Conservation (phyloP, 2,329 filamentous ascomycete genomes). For the Hymenoscyphus infarciens region DNA sequence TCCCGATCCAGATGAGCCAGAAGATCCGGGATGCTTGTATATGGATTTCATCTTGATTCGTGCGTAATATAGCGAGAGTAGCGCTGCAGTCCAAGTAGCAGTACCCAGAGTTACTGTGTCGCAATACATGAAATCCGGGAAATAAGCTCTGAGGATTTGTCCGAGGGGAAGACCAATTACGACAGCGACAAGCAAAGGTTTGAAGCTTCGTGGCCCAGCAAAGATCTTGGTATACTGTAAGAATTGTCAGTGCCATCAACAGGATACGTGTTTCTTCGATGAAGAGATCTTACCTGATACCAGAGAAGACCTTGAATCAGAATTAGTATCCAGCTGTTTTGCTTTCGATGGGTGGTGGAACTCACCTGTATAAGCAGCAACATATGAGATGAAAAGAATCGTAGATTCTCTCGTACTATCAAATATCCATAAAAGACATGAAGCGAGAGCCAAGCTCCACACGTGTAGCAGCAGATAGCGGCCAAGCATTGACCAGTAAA, state of each 20-base stretch:
- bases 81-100: constrained; percentile 50
- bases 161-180: constrained; percentile 45
- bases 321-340: neutral
- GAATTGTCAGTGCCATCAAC: constrained; percentile 44
- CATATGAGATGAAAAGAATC: constrained; percentile 24
- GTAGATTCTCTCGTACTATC: constrained; percentile 35
- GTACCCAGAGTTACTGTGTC: constrained; percentile 46
- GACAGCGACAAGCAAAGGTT: constrained; percentile 45
- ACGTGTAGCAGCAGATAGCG: constrained; percentile 49
- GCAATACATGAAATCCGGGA: constrained; percentile 41
- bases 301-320: constrained; percentile 39
- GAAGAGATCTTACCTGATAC: constrained; percentile 37
- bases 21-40: constrained; percentile 31
- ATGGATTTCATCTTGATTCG: constrained; percentile 46
- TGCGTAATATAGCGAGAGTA: constrained; percentile 46
- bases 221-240: constrained; percentile 50
- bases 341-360: neutral
- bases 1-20: neutral
- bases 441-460: constrained; percentile 49
- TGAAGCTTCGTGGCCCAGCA: constrained; percentile 46
- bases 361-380: constrained; percentile 25
- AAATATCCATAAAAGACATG: constrained; percentile 50
- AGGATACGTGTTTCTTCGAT: neutral
- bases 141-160: constrained; percentile 40
- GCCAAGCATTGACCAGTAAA: constrained; percentile 47